These are phyloP conservation scores for Terfezia boudieri DNA, from an alignment of 495 filamentous ascomycete species.

Conservation along the genomic window DNA sequence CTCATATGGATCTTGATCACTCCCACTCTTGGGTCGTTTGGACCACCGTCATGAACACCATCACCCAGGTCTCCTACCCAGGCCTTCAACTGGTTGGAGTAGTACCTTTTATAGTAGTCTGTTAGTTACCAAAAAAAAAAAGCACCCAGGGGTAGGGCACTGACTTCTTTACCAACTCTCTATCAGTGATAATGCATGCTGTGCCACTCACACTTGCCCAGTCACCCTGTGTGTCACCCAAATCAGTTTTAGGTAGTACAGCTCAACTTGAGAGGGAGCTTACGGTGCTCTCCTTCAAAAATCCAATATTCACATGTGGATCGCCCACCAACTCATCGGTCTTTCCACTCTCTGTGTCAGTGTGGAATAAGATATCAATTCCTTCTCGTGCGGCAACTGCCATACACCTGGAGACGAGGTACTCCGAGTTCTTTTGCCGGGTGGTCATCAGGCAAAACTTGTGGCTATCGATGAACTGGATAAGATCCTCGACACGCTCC, in stretches of 20 bases:
- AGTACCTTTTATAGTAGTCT: constrained; percentile 19
- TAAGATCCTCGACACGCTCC: constrained; percentile 59
- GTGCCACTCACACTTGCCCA: constrained; percentile 67
- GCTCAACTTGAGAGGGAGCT: constrained; percentile 12
- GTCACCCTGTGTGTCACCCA: constrained; percentile 17
- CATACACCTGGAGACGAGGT: constrained; percentile 70
- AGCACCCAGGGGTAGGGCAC: background rate
- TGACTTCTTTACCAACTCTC: constrained; percentile 44
- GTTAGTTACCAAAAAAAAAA: background rate
- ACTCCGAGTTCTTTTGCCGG: constrained; percentile 31
- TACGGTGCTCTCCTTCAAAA: constrained; percentile 51
- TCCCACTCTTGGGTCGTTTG: constrained; percentile 57
- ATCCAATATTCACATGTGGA: constrained; percentile 63
- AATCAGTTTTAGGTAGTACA: background rate
- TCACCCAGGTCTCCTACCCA: constrained; percentile 88
- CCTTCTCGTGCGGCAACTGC: constrained; percentile 56
- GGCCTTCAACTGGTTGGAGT: constrained; percentile 50
- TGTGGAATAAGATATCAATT: constrained; percentile 79
- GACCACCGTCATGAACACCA: constrained; percentile 62
- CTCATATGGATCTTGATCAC: constrained; percentile 42
- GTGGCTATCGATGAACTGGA: constrained; percentile 38
- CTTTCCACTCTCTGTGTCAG: constrained; percentile 84
- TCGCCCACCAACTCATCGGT: constrained; percentile 59
- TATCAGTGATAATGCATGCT: constrained; percentile 44
- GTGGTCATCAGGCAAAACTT: constrained; percentile 70